Conservation (phyloP, 768 basidiomycete genomes). For the Chalciporus piperatus region DNA sequence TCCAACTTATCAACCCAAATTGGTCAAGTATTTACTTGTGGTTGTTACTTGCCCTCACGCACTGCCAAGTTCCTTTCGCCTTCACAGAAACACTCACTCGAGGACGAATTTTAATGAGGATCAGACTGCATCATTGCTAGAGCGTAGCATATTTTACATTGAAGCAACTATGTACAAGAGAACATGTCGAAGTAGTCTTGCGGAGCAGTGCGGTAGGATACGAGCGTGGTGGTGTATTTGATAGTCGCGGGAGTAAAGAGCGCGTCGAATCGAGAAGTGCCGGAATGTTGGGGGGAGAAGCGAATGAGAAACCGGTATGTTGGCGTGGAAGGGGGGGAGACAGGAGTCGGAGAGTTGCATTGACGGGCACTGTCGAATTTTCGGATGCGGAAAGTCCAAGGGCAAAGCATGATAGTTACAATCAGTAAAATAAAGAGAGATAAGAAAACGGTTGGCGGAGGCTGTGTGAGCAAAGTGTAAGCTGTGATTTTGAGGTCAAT, state of each 20-base stretch:
- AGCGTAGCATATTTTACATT: slow-evolving; percentile 24
- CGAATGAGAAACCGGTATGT: slow-evolving; percentile 11
- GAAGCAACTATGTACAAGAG: slow-evolving; percentile 28
- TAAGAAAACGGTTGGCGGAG: slow-evolving; percentile 20
- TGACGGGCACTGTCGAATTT: slow-evolving; percentile 24
- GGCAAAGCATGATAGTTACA: slow-evolving; percentile 23
- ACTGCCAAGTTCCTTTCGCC: not conserved
- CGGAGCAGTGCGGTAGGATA: slow-evolving; percentile 18
- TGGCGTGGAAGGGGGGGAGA: slow-evolving; percentile 8
- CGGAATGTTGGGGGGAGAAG: slow-evolving; percentile 14
- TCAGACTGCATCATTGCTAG: slow-evolving; percentile 9
- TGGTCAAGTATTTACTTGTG: not conserved
- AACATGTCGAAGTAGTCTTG: slow-evolving; percentile 25
- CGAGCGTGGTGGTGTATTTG: slow-evolving; percentile 15
- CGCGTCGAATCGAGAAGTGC: slow-evolving; percentile 23
- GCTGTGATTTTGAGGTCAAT: slow-evolving; percentile 35
- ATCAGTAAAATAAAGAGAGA: slow-evolving; percentile 33
- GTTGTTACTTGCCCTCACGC: not conserved
- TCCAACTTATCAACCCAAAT: slow-evolving; percentile 1
- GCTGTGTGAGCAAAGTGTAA: slow-evolving; percentile 1
- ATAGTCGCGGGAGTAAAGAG: slow-evolving; percentile 15
- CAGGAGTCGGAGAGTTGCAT: slow-evolving; percentile 20
- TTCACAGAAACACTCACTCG: not conserved
- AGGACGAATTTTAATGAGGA: too few relatives aligned
- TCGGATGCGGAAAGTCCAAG: slow-evolving; percentile 21